Percentiles rank a stretch among this genome's conserved stretches.
These are phyloP conservation scores for Linanthus parryae DNA, from an alignment of 148 eudicot genomes.

Conservation along the genomic window DNA sequence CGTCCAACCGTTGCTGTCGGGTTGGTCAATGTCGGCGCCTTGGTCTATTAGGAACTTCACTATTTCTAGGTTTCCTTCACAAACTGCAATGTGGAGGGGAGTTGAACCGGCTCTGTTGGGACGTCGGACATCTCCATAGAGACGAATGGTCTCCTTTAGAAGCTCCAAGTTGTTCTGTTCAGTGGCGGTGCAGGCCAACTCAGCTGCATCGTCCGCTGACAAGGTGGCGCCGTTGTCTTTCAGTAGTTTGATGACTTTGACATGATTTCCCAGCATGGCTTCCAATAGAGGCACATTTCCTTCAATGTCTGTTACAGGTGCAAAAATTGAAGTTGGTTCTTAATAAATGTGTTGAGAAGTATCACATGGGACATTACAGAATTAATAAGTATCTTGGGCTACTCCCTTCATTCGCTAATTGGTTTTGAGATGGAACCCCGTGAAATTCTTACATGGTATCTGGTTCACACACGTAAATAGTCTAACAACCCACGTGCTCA, in stretches of 20 bases:
- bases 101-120: constrained; percentile 45
- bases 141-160: constrained; percentile 47
- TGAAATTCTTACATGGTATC: too few relatives aligned
- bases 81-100: constrained; percentile 66
- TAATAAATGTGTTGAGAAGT: too few relatives aligned
- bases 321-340: too few relatives aligned
- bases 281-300: constrained; percentile 89
- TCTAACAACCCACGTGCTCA: too few relatives aligned
- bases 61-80: constrained; percentile 38
- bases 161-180: constrained; percentile 50
- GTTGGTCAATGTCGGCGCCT: constrained; percentile 59
- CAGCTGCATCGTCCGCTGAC: constrained; percentile 45
- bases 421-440: too few relatives aligned
- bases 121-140: constrained; percentile 35
- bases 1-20: constrained; percentile 60
- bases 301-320: too few relatives aligned
- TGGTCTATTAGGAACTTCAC: constrained; percentile 51
- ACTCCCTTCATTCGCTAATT: too few relatives aligned
- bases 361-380: too few relatives aligned
- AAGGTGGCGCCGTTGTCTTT: constrained; percentile 47
- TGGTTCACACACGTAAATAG: too few relatives aligned
- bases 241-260: constrained; percentile 39
- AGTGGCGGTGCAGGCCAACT: constrained; percentile 49
- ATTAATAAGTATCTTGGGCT: too few relatives aligned
- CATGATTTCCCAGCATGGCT: constrained; percentile 48